Evolutionary conservation across 306 rosid species (phyloP), one percentile per base, ranked within the genome.

Genomic region (Malus domestica): DNA sequence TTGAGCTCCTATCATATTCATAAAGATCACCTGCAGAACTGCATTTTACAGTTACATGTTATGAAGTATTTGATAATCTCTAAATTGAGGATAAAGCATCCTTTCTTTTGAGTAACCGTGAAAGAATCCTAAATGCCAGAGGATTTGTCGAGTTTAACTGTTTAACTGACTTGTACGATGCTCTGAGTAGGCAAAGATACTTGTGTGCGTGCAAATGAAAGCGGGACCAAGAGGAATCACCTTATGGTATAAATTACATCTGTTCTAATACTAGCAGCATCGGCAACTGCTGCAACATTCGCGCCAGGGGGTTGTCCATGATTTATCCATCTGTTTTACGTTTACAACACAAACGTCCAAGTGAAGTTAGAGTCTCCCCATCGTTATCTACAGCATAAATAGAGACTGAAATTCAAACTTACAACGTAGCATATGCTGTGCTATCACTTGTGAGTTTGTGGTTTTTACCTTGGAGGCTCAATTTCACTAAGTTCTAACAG

Each of bases 231-330:
- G 68, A 46, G 59, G 66, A 32, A 65, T 74, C 63, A 91, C 97
- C 98, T 94, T 83, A 94, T 86, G 71, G 96, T 94, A 79, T 91
- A 94, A n/a, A 94, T 91, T 67, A 90, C 90, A 52, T 87, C 81
- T 74, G 80, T 75, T 82, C 98, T 80, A 66, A 79, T 69, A 67
- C 85, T 79, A 79, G 89, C 88, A 80, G 87, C 90, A 80, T 88
- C 95, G 35, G 96, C 95, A 60, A 94, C 84, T 33, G 91, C 95
- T 52, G 98, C 98, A 55, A 91, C 94, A 86, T 94, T 80, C 65
- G 98, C 97, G 54, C 97, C 96, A 6, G 93, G 89, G 32, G 98
- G 98, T 75, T 77, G 93, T 62, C 95, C 93, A 87, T 87, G 94
- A 86, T 84, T 84, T 80, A 74, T 77, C 98, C 96, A 94, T 89